Evolutionary conservation across 192 early-diverging fungal genomes (phyloP).

Genomic region (Kickxella alabastrina): DNA sequence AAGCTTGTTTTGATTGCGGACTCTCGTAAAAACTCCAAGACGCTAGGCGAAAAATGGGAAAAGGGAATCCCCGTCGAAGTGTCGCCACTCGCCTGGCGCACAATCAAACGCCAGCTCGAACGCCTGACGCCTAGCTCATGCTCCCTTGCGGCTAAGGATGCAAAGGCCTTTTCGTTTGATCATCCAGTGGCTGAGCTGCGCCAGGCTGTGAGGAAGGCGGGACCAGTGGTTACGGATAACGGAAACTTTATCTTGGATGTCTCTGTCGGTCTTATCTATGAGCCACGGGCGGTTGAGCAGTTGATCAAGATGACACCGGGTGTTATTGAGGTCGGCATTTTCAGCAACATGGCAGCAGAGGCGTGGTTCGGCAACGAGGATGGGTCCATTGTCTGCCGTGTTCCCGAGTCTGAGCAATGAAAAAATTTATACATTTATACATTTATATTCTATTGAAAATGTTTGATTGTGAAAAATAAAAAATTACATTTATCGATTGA

Average conservation of each 20-base stretch:
- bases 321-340: slow-evolving; percentile 90
- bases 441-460: too few relatives aligned
- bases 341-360: slow-evolving; percentile 76
- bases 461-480: too few relatives aligned
- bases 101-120: slow-evolving; percentile 56
- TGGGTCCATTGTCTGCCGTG: slow-evolving; percentile 56
- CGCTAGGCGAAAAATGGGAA: slow-evolving; percentile 80
- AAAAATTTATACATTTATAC: too few relatives aligned
- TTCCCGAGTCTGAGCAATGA: slow-evolving; percentile 4
- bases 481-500: too few relatives aligned
- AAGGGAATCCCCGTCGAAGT: slow-evolving; percentile 91
- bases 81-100: slow-evolving; percentile 73
- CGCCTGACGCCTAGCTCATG: slow-evolving; percentile 25
- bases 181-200: slow-evolving; percentile 62
- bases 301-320: slow-evolving; percentile 74
- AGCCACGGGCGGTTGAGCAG: slow-evolving; percentile 55
- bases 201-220: slow-evolving; percentile 84
- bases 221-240: slow-evolving; percentile 91
- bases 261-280: slow-evolving; percentile 69
- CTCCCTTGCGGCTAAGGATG: not conserved
- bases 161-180: slow-evolving; percentile 21
- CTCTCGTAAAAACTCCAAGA: slow-evolving; percentile 75
- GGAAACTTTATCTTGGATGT: slow-evolving; percentile 91
- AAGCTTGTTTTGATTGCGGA: slow-evolving; percentile 90
- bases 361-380: slow-evolving; percentile 85